These are phyloP conservation scores for Stemphylium vesicarium DNA, from an alignment of 2,329 filamentous ascomycete genomes.

Conservation along the genomic window DNA sequence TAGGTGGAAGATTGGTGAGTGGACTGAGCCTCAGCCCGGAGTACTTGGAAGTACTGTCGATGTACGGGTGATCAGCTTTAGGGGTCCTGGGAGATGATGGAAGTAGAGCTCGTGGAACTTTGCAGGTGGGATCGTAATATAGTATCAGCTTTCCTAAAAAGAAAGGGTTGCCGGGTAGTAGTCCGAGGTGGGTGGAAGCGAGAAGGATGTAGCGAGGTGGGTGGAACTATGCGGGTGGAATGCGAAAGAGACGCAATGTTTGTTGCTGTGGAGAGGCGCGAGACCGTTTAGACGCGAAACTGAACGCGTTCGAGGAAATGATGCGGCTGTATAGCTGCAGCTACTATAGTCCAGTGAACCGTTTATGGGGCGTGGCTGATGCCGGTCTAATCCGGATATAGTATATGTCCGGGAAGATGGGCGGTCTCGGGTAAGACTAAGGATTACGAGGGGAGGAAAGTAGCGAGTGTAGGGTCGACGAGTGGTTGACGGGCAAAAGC, in stretches of 20 bases:
- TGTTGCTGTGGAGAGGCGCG: conserved; percentile 39
- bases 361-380: conserved; percentile 38
- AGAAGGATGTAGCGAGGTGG: conserved; percentile 9
- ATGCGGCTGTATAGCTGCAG: conserved; percentile 21
- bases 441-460: conserved; percentile 25
- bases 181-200: conserved; percentile 8
- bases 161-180: conserved; percentile 11
- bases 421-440: conserved; percentile 15
- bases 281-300: conserved; percentile 29
- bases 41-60: conserved; percentile 7
- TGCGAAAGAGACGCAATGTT: conserved; percentile 28
- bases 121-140: conserved; percentile 6
- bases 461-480: conserved; percentile 17
- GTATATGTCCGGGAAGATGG: conserved; percentile 20
- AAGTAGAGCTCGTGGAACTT: neutral
- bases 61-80: neutral
- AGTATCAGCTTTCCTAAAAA: conserved; percentile 6
- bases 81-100: neutral
- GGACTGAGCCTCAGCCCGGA: conserved; percentile 5
- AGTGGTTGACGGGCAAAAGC: conserved; percentile 29
- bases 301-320: conserved; percentile 42
- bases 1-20: conserved; percentile 8
- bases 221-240: conserved; percentile 26
- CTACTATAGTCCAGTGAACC: conserved; percentile 24
- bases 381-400: conserved; percentile 31